Evolutionary conservation across 2,329 filamentous ascomycete species (phyloP), one percentile per base, ranked within the genome.

Genomic region (Phoma sp.): DNA sequence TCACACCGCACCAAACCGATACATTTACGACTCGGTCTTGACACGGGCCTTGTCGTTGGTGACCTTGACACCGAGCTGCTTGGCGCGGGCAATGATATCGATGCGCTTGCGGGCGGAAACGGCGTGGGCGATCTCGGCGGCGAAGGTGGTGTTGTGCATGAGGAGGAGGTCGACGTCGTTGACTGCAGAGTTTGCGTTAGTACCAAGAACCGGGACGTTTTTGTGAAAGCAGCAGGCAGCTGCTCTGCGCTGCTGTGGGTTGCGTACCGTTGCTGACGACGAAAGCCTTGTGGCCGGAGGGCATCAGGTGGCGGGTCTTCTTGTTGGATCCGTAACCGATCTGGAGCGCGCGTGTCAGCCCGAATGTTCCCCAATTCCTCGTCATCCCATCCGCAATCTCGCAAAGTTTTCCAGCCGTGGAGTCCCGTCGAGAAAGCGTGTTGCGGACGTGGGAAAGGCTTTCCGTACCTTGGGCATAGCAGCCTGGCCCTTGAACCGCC

Each of bases 131-230:
- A 99, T 99, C 87, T 99, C 95, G 78, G 95, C 95, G 79, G 95
- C 95, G 83, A 91, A 97, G 81, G 92, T 96, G 80, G 89, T 89
- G 91, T 98, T 98, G 90, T 99, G 95, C 95, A 99, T 99, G 75
- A 99, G 86, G 76, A 99, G 89, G 64, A 99, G 89, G 82, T 99
- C 93, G 76, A 99, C 89, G 73, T 99, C 95, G 79, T 89, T 86
- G 81, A 66, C 68, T 70, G 86, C 5, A 44, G 29, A 45, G 18
- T 18, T 29, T 22, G 23, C 18, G 27, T 71, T 72, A 73, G 68
- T 55, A 18, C 18, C 18, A 18, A 18, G 18, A 18, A 18, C 18
- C 18, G 18, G 18, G 18, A 18, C 18, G 18, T 18, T 18, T 18
- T 18, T 18, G 18, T 18, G 18, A 18, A 18, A 18, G 18, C 18